phyloP scores from a whole-genome alignment of 495 filamentous ascomycete genomes.

The Oidiodendron maius region DNA sequence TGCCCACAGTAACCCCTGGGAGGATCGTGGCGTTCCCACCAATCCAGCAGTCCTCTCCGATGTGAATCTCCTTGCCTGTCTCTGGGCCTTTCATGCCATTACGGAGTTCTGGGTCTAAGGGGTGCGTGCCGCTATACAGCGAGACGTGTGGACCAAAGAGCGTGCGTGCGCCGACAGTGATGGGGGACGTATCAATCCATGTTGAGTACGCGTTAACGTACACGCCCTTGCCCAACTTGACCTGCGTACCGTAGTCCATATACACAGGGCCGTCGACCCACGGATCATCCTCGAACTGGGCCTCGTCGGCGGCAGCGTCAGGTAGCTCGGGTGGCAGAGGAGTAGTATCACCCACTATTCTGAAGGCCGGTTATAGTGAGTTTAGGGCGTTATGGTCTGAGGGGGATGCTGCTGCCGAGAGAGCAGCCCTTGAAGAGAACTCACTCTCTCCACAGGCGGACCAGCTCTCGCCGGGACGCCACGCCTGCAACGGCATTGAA shows the following conservation, averaged over 20 bases:
- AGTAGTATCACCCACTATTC: too few relatives aligned
- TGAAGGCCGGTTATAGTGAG: too few relatives aligned
- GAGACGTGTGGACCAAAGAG: background rate
- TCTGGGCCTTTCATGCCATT: background rate
- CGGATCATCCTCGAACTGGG: background rate
- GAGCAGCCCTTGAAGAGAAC: background rate
- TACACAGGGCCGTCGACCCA: background rate
- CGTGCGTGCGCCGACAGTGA: background rate
- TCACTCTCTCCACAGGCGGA: background rate
- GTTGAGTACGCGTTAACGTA: background rate
- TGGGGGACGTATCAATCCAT: background rate
- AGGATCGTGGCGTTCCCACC: constrained; percentile 35
- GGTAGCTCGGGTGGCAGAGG: too few relatives aligned
- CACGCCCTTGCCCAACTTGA: background rate
- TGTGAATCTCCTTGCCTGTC: background rate
- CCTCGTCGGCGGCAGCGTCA: background rate
- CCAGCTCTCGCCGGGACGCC: background rate
- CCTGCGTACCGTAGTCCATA: background rate
- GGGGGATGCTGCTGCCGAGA: background rate
- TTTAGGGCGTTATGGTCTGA: too few relatives aligned
- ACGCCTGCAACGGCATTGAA: background rate
- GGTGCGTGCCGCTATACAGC: background rate
- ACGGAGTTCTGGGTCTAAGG: background rate
- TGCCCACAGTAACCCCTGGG: constrained; percentile 40
- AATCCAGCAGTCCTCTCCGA: constrained; percentile 37